Evolutionary conservation across 2,329 filamentous ascomycete species (phyloP), one percentile per base, ranked within the genome.

Genomic region (Epichloe hybrida): DNA sequence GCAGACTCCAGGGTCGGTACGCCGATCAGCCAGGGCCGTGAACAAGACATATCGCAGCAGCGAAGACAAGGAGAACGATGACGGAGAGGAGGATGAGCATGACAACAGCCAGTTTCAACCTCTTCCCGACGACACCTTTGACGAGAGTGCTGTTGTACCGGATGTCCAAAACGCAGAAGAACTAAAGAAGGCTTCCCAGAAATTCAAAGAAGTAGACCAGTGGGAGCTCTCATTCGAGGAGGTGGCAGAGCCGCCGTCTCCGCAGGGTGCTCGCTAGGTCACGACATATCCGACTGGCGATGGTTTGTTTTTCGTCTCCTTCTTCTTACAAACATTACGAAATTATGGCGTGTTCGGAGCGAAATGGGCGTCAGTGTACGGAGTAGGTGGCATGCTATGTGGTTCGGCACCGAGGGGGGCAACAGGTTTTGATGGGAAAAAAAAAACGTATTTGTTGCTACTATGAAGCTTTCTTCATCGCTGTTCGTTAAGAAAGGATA

Each of bases 221-320:
- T 86, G 81, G 80, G 73, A 82, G 65, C 66, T 86, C 54, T 79
- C 80, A 48, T 86, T 78, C 64, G 82, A 86, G 67, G 79, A 81
- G 57, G 72, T 80, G 46, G 73, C 72, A 21, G 73, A 76, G 62
- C 72, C 72, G 53, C 76, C 73, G 52, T 80, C 77, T 20, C 76
- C 77, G 1, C 64, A 66, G 38, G 70, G 72, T 56, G 76, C 71
- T 41, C 69, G 76, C 52, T 80, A 52, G 40, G 4, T 45, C 27
- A 8, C 27, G 27, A 23, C 23, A 12, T 41, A n/a, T 31, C 8
- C 17, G 39, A 17, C 13, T 39, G 13, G 23, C 35, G 12, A 21
- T 37, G 20, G 46, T 20, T 34, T 35, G 23, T 50, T 46, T 46
- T 42, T 23, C 20, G n/a, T 35, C 17, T 46, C 13, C 38, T 37